Evolutionary conservation across 148 eudicot genomes (phyloP), one percentile per base, ranked within the genome.

Genomic region (Dianthus caryophyllus): DNA sequence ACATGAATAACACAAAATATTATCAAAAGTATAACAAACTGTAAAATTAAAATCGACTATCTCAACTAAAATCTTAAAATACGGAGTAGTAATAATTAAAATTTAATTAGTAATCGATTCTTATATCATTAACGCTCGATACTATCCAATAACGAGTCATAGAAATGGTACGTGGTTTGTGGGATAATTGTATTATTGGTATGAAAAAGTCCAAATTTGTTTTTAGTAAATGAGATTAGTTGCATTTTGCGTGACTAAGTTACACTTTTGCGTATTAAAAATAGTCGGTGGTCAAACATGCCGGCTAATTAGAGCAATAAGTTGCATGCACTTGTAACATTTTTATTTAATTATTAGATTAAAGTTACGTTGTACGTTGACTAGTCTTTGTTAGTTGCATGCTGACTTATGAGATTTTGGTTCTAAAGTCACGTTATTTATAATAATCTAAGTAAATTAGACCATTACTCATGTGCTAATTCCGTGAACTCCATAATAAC

Each of bases 241-340:
- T 66, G 63, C 41, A 53, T n/a, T 16, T 39, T 38, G 57, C 11
- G 26, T 48, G 18, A 24, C 7, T 18, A 22, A 36, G n/a, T n/a
- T 17, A 41, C 33, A 51, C 69, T 51, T 36, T 57, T 38, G 5
- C 29, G 57, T 65, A 36, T 24, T 26, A 33, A 56, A 64, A 49
- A 58, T 44, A 62, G 80, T 25, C 78, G 78, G 82, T 82, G 78
- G 85, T 82, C 85, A 76, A 25, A 33, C 10, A 43, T 70, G 85
- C 68, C 78, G 85, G 82, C 85, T 73, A 66, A 65, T 74, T 70
- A 54, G 2, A 61, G 49, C 18, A 55, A 64, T 44, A 61, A 29
- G 52, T 72, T 65, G 54, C 75, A 65, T 55, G 69, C 13, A 72
- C n/a, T 62, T 62, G 55, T 24, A 53, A 18, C 63, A 31, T 63